Evolutionary conservation across 805 yeast genomes (phyloP).

Genomic region (Starmerella davenportii): DNA sequence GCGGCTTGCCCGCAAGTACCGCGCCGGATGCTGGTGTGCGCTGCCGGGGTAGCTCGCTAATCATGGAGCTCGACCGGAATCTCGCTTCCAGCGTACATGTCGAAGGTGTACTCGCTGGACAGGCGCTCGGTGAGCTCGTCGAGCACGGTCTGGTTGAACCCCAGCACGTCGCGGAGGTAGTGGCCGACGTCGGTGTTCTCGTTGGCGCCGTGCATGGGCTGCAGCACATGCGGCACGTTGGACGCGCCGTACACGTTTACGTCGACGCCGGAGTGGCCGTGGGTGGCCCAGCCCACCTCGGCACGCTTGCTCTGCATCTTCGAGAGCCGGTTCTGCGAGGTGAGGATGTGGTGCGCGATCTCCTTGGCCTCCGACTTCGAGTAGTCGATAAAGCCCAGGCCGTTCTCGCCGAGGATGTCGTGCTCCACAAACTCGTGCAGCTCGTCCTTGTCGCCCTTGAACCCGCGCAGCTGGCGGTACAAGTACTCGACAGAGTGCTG

Average conservation of each 20-base stretch:
- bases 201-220: slow-evolving; percentile 38
- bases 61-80: no score
- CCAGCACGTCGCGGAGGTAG: slow-evolving; percentile 42
- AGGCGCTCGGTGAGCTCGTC: slow-evolving; percentile 19
- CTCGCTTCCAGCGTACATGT: no score
- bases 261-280: slow-evolving; percentile 92
- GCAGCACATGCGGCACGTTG: slow-evolving; percentile 24
- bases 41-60: no score
- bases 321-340: slow-evolving; percentile 35
- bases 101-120: slow-evolving; percentile 16
- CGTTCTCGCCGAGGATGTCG: slow-evolving; percentile 38
- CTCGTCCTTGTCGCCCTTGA: slow-evolving; percentile 15
- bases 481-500: slow-evolving; percentile 64
- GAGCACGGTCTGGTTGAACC: slow-evolving; percentile 13
- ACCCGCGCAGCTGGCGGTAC: slow-evolving; percentile 29
- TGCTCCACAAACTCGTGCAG: slow-evolving; percentile 32
- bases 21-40: no score
- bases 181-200: slow-evolving; percentile 76
- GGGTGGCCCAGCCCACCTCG: slow-evolving; percentile 89
- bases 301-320: slow-evolving; percentile 65
- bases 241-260: slow-evolving; percentile 70
- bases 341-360: slow-evolving; percentile 24
- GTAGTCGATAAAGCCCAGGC: slow-evolving; percentile 47
- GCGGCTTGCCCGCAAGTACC: no score
- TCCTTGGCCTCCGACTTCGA: slow-evolving; percentile 34